Base-by-base conservation (phyloP, 1,284 basidiomycete genomes). In the Boletus sp. region DNA sequence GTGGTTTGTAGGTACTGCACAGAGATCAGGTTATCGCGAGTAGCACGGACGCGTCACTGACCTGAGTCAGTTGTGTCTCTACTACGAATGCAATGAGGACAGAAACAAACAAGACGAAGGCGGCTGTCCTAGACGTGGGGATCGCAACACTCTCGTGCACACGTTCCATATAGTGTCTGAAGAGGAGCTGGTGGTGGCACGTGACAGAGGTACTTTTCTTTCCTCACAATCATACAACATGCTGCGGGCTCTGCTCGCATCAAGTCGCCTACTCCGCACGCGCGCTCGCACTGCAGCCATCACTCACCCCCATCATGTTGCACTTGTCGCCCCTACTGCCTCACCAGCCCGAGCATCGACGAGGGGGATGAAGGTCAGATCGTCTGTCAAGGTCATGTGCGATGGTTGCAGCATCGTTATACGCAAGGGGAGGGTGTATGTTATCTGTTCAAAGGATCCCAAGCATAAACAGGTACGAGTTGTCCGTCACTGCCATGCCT, bases 381-480 rank as follows among this genome's bases (percentile, higher is more conserved):
- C 89, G 26, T 92, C 91, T 8, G 91, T 98, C 58, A 97, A 96
- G 73, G 75, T 81, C 50, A 88, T 94, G 79, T 95, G 92, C 68
- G 91, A 93, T 54, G 90, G 91, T 12, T 95, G 92, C 70, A 84
- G 77, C 54, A 72, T 94, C 39, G 93, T 94, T 20, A 79, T 77
- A 66, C 73, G 95, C 60, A 95, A 98, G 67, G 94, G 94, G 41
- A 81, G 90, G 58, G 80, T 98, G 37, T 97, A 95, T 71, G 85
- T 98, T 37, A 82, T 97, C 37, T 99, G 95, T 71, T 84, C 84
- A 17, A 92, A 91, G 66, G 92, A 98, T 64, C 90, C 94, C 5
- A 97, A 96, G 70, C 95, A 98, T 70, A 98, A 98, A 70, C 95
- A 98, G 85, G 95, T 94, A 57, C 52, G 82, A 72, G n/a, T 38